Conservation (phyloP, 768 basidiomycete genomes). For the Boletellus emodensis region DNA sequence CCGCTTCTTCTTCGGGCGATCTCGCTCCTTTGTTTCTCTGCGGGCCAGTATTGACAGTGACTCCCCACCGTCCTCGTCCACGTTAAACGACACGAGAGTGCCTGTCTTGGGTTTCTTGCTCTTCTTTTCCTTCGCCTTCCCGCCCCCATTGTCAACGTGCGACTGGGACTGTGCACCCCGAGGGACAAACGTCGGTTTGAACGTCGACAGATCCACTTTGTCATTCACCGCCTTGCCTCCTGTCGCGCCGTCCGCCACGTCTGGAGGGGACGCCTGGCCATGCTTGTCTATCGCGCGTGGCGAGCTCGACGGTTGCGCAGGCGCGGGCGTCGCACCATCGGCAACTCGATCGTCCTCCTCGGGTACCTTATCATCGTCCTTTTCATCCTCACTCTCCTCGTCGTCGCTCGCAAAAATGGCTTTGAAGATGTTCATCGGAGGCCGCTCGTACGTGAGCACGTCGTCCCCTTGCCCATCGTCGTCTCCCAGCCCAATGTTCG, state of each 20-base stretch:
- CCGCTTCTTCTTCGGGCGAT: constrained; percentile 41
- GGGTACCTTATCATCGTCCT: constrained; percentile 21
- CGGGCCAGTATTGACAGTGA: constrained; percentile 27
- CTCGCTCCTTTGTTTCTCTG: constrained; percentile 34
- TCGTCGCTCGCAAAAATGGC: constrained; percentile 97
- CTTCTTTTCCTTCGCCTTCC: constrained; percentile 47
- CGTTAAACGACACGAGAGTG: constrained; percentile 69
- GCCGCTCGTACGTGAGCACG: constrained; percentile 83
- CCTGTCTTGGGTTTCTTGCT: constrained; percentile 43
- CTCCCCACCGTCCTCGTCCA: constrained; percentile 59
- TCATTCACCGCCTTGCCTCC: constrained; percentile 4
- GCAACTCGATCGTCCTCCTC: background rate
- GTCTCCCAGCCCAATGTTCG: constrained; percentile 87
- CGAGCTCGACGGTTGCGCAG: constrained; percentile 12
- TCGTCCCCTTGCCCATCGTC: constrained; percentile 88
- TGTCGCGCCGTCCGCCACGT: background rate
- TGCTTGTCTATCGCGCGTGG: background rate
- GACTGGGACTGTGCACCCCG: constrained; percentile 39
- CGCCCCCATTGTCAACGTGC: constrained; percentile 21
- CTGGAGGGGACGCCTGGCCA: background rate
- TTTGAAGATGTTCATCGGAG: constrained; percentile 91
- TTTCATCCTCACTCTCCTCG: constrained; percentile 77
- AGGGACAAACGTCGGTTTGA: constrained; percentile 86
- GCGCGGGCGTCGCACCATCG: background rate
- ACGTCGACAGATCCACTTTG: constrained; percentile 59